Base-by-base conservation (phyloP, 192 early-diverging fungal genomes). In the Coemansia guatemalensis region DNA sequence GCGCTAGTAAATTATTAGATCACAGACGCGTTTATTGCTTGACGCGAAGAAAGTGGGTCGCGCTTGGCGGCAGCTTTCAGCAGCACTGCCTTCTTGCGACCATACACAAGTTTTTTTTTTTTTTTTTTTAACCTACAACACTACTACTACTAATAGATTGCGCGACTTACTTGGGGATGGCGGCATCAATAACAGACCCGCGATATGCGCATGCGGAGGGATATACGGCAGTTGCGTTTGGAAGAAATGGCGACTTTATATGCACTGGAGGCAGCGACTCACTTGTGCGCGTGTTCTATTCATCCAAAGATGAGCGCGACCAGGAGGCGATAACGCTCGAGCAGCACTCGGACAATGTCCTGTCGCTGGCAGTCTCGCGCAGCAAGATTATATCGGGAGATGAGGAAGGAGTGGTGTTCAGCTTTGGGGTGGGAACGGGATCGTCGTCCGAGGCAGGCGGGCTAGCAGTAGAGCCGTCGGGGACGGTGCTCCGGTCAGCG, bases 201-300 rank as follows among this genome's bases (percentile, higher is more conserved):
- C 71, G 76, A 9, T 79, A 59, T 53, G 69, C 78, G 5, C 78
- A 81, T 47, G 60, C 78, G 2, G 78, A 81, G 47, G 78, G 78
- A 5, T 81, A 74, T 62, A 81, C 78, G 23, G 53, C 78, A 12
- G 48, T 81, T 27, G 65, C 71, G 18, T 81, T 81, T 35, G 63
- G 60, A 29, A 53, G 39, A 23, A 44, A 6, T 8, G 76, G 76
- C 5, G 44, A 63, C 52, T 72, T 70, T 41, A 39, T 79, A 11
- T 67, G 67, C 56, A 81, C 78, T 2, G 78, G 78, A 20, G 78
- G 78, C 30, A 81, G 66, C 63, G 78, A 81, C 54, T 69, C 68
- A 9, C 58, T 81, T 22, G 56, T 75, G 3, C 78, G 78, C 24
- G 68, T 75, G 20, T 81, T 75, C 62, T 49, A 67, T 9, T 27